Conservation (phyloP, 345 rosid genomes). For the Psidium guajava region DNA sequence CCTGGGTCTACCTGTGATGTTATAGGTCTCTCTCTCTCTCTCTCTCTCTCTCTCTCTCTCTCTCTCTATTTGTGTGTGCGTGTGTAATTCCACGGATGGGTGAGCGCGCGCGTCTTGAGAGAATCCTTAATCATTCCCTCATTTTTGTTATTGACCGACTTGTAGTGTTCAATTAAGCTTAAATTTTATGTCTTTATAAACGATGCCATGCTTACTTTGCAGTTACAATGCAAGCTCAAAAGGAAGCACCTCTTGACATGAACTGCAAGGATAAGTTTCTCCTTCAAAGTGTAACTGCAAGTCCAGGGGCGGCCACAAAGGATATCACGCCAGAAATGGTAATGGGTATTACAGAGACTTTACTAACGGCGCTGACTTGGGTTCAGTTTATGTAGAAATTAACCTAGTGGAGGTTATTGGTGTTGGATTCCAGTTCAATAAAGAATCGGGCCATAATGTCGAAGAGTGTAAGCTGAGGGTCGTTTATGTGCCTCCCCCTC, state of each 20-base stretch:
- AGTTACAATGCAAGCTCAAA: conserved; percentile 98
- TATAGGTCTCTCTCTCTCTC: conserved; percentile 29
- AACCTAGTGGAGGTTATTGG: not conserved
- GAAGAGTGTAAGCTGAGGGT: conserved; percentile 86
- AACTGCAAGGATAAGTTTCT: conserved; percentile 92
- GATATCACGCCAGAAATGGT: conserved; percentile 81
- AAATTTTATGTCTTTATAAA: not conserved
- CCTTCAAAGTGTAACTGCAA: conserved; percentile 59
- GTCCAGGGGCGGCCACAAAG: conserved; percentile 47
- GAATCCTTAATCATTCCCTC: not conserved
- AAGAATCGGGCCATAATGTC: conserved; percentile 57
- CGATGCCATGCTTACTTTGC: not conserved
- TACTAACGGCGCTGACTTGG: not conserved
- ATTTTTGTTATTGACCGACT: not conserved
- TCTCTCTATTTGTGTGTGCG: no score
- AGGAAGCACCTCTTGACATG: conserved; percentile 65
- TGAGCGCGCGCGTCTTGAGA: no score
- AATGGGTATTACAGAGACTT: not conserved
- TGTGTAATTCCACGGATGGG: no score
- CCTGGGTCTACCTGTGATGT: conserved; percentile 75
- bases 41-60: not conserved
- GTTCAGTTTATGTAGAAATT: not conserved
- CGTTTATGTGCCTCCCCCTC: conserved; percentile 67
- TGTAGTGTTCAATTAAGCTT: not conserved
- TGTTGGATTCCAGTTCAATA: conserved; percentile 41